Evolutionary conservation across 2,329 filamentous ascomycete genomes (phyloP), one percentile per base, ranked within the genome.

Genomic region (Cladosporium sp.): DNA sequence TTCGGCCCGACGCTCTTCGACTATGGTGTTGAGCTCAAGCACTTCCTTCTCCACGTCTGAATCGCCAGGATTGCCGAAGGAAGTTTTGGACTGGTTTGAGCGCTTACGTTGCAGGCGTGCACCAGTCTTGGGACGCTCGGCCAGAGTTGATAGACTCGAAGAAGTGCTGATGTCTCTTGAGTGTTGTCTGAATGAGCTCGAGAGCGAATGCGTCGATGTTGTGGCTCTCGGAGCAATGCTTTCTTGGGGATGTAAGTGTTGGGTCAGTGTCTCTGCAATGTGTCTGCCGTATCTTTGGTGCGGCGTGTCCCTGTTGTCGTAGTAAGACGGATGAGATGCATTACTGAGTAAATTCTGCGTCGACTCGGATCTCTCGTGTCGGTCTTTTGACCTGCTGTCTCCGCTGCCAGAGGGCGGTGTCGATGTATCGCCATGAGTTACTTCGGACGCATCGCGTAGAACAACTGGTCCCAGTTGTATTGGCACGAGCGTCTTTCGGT

Each of bases 1-100:
- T 58, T 78, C 79, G n/a, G 77, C 78, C n/a, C 80, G 74, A 18
- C 78, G 77, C 69, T 83, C 80, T 70, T 83, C 80, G 59, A 83
- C 78, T 61, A 83, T 83, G 26, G 79, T 82, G 72, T 83, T 82
- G 65, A 83, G 77, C 70, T 83, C 81, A 3, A 80, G 76, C 62
- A 83, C 80, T 15, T 80, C 81, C 41, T 78, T 77, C 38, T 83
- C 81, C 10, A 83, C 73, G 57, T 80, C 79, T 74, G 52, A 78
- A 11, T 70, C 68, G 1, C 36, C 64, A 4, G 24, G 12, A 14
- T 59, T 59, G 49, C 55, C 49, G 21, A 52, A 32, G 1, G 49
- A 52, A 12, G 21, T 32, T 4, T 65, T 58, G 18, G 64, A 65
- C 71, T 77, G 51, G 70, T 71, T 66, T 3, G 74, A 75, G 41